A percentile compares a stretch with the other conserved stretches of the same genome.
phyloP scores from a whole-genome alignment of 192 early-diverging fungal species.

The Entophlyctis luteolus region DNA sequence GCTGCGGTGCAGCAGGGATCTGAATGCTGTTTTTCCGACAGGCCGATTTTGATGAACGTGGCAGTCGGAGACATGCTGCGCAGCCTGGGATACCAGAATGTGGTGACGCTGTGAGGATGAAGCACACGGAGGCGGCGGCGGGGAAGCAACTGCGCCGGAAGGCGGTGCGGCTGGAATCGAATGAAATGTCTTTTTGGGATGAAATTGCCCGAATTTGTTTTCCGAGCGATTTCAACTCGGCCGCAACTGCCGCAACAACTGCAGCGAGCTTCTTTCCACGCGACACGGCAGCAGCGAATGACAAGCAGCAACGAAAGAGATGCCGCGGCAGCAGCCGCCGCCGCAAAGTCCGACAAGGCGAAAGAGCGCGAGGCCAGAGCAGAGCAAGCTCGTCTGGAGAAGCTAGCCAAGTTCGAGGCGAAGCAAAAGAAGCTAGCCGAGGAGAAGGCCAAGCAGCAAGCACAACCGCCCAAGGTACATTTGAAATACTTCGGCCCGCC shows the following conservation, averaged over 20 bases:
- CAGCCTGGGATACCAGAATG: slow-evolving; percentile 15
- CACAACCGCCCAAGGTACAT: slow-evolving; percentile 11
- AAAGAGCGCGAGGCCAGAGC: slow-evolving; percentile 86
- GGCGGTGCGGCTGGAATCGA: too few species aligned
- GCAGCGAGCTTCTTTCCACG: too few species aligned
- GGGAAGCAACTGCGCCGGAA: too few species aligned
- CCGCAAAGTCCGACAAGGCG: slow-evolving; percentile 68
- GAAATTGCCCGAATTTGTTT: too few species aligned
- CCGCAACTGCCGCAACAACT: too few species aligned
- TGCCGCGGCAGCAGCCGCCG: slow-evolving; percentile 4
- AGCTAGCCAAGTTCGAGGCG: slow-evolving; percentile 87
- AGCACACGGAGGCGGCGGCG: too few species aligned
- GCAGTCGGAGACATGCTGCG: slow-evolving; percentile 13
- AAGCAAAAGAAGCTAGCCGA: slow-evolving; percentile 62
- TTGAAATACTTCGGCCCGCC: neutral
- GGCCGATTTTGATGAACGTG: slow-evolving; percentile 28
- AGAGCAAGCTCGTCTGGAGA: slow-evolving; percentile 58
- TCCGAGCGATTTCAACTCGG: too few species aligned
- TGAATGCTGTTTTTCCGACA: neutral
- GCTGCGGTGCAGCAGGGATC: neutral
- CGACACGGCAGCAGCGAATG: too few species aligned
- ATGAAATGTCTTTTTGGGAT: too few species aligned
- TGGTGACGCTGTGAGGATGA: slow-evolving; percentile 7
- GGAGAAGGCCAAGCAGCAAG: slow-evolving; percentile 40
- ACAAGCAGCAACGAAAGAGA: too few species aligned